Base-by-base conservation (phyloP, 2,329 filamentous ascomycete genomes). In the Onygenales sp. region DNA sequence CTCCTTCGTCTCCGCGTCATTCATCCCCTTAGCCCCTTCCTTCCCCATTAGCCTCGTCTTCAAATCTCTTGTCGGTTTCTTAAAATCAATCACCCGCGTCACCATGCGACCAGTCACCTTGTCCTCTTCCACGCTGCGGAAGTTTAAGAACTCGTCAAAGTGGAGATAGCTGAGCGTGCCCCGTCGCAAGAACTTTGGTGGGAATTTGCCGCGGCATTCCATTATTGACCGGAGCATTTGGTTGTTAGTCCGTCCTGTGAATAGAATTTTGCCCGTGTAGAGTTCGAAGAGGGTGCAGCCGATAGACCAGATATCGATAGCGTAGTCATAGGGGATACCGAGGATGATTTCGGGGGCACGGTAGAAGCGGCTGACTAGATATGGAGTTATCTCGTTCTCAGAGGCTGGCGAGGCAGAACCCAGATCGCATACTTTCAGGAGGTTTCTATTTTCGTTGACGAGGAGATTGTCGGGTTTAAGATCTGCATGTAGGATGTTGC, bases 401-500 rank as follows among this genome's bases (percentile, higher is more conserved):
- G 87, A 86, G 52, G 86, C 84, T 64, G 95, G 87, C 54, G 92
- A 92, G 32, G 93, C 93, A n/a, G 93, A 97, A 52, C 93, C 93
- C 66, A 98, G 74, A 77, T 98, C 93, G 69, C 91, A 96, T 52
- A 98, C 88, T 70, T 98, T 98, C 64, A 98, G 80, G 32, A 89
- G 72, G 60, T 86, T 95, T 55, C 87, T 85, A 55, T 78, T 83
- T 60, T 95, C 89, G 61, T 92, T 93, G 60, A 92, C 90, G 63
- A 98, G 75, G 54, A 98, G 92, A 63, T 98, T 98, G 80, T 98
- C 93, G 7, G 93, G 93, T 72, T 98, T 98, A 62, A 98, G 71
- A 76, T 98, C 93, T 11, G 92, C 91, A 68, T 98, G 93, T 51
- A 98, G 81, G 66, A 98, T 89, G 69, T 90, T 90, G 74, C 88